Conservation (phyloP, 306 rosid species). For the Vigna nakashimae region DNA sequence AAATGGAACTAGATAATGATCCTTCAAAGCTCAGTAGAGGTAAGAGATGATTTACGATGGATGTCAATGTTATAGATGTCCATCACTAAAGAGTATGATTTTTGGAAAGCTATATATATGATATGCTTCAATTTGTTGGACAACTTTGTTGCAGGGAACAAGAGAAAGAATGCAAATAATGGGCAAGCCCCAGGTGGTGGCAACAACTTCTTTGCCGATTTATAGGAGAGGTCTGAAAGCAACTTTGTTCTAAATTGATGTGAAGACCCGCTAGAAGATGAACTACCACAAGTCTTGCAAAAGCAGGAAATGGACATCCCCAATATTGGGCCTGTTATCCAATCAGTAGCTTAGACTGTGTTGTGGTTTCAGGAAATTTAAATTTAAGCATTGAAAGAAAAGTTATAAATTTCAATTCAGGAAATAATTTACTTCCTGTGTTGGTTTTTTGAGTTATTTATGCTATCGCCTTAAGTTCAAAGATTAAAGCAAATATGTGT, state of each 20-base stretch:
- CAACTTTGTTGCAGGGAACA: constrained; percentile 58
- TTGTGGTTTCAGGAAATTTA: neutral
- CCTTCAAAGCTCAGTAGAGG: constrained; percentile 55
- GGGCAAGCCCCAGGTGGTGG: constrained; percentile 34
- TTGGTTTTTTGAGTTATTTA: neutral
- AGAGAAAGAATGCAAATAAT: constrained; percentile 54
- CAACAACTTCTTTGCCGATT: constrained; percentile 65
- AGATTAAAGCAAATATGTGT: neutral
- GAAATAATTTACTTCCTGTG: neutral
- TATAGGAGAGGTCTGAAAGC: constrained; percentile 43
- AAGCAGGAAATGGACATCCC: neutral
- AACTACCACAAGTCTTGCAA: neutral
- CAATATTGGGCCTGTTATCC: neutral
- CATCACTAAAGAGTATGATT: neutral
- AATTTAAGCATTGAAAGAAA: neutral
- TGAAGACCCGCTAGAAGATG: neutral
- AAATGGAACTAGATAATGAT: constrained; percentile 65
- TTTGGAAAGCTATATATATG: constrained; percentile 23
- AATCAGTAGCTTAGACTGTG: neutral
- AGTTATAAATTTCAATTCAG: neutral
- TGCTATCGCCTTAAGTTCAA: neutral
- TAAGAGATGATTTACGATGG: constrained; percentile 27
- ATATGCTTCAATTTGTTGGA: constrained; percentile 22
- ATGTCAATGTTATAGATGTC: constrained; percentile 1
- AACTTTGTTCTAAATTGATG: constrained; percentile 10